A percentile compares a stretch with the other conserved stretches of the same genome.
Conservation (phyloP, 305 asterid species). For the Solanum aculeatissimum region DNA sequence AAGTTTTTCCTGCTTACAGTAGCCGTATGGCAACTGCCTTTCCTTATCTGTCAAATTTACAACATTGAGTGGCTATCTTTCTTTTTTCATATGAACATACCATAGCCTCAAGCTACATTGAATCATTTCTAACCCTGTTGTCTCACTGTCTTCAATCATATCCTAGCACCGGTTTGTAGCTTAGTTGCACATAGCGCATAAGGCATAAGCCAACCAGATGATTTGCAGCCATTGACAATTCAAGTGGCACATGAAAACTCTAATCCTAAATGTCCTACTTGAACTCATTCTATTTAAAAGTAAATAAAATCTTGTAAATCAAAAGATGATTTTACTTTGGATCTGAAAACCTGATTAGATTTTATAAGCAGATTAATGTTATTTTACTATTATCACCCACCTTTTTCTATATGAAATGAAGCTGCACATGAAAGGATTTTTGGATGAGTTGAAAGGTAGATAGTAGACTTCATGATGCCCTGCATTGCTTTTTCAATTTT, state of each 20-base stretch:
- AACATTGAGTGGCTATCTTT: background rate
- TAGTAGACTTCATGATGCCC: background rate
- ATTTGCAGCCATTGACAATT: background rate
- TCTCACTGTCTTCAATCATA: background rate
- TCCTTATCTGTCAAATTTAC: background rate
- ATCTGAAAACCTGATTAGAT: background rate
- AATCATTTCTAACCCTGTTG: background rate
- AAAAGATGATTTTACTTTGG: background rate
- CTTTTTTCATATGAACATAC: background rate
- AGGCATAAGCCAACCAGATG: background rate
- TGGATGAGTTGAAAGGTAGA: background rate
- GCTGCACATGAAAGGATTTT: background rate
- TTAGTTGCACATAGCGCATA: background rate
- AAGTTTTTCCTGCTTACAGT: background rate
- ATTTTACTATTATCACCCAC: background rate
- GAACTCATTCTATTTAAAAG: background rate
- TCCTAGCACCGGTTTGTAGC: background rate
- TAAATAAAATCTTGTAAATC: background rate
- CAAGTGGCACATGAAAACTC: background rate
- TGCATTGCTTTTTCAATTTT: background rate
- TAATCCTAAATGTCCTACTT: background rate
- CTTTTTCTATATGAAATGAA: background rate
- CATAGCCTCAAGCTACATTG: background rate
- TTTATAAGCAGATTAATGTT: background rate
- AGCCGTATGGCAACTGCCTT: background rate